phyloP scores from a whole-genome alignment of 192 early-diverging fungal genomes.

The Backusella morwellensis region DNA sequence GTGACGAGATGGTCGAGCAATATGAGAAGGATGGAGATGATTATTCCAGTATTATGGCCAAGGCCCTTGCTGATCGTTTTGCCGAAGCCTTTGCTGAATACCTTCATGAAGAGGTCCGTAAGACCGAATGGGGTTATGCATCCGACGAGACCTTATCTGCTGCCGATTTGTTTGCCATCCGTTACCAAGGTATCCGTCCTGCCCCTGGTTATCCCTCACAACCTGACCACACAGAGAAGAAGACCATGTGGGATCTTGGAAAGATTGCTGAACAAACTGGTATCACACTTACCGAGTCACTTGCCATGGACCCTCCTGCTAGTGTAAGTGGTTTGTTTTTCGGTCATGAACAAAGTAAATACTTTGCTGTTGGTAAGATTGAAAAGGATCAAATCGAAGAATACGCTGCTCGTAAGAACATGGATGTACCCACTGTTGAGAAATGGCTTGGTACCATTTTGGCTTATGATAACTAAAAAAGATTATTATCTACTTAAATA shows the following conservation, averaged over 20 bases:
- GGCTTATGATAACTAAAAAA: constrained; percentile 50
- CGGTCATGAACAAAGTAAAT: constrained; percentile 74
- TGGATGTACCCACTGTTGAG: constrained; percentile 62
- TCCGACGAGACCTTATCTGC: constrained; percentile 72
- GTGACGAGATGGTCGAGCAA: constrained; percentile 81
- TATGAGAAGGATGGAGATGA: constrained; percentile 85
- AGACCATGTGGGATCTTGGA: constrained; percentile 89
- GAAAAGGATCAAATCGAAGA: constrained; percentile 85
- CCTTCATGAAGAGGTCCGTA: constrained; percentile 88
- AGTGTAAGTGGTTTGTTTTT: constrained; percentile 74
- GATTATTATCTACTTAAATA: background rate
- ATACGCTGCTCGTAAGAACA: constrained; percentile 71
- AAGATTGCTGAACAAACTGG: constrained; percentile 77
- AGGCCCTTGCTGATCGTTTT: constrained; percentile 91
- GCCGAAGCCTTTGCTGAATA: constrained; percentile 91
- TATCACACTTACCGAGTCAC: constrained; percentile 86
- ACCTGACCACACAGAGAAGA: constrained; percentile 94
- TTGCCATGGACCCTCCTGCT: constrained; percentile 93
- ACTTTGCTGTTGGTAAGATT: constrained; percentile 97
- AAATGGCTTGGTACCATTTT: constrained; percentile 77
- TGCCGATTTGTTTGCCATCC: constrained; percentile 84
- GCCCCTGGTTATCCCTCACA: constrained; percentile 95
- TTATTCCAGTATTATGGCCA: constrained; percentile 92
- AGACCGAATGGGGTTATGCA: constrained; percentile 87
- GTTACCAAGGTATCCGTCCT: constrained; percentile 94